Percentiles rank a stretch among this genome's conserved stretches.
Evolutionary conservation across 441 rosid genomes (phyloP).

Genomic region (Rhodomyrtus psidioides): DNA sequence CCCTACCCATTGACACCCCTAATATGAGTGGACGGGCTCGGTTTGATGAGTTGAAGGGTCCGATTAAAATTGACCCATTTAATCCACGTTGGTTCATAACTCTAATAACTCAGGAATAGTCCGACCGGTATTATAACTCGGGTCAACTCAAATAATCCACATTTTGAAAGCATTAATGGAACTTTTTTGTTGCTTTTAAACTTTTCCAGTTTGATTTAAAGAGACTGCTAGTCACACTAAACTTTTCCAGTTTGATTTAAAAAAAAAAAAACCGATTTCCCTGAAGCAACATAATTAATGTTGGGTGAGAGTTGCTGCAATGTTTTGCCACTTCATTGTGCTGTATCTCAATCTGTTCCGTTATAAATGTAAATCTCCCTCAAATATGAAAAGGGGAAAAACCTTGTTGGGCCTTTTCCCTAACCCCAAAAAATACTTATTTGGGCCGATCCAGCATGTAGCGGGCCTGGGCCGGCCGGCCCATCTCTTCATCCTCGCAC

Average conservation of each 20-base stretch:
- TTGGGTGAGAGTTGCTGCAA: background rate
- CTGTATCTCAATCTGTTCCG: too few relatives aligned
- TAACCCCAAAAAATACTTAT: background rate
- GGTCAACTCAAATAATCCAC: background rate
- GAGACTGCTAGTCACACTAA: too few relatives aligned
- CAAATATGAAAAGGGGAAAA: background rate
- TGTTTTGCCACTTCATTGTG: background rate
- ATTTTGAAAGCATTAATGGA: background rate
- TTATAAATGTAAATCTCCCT: too few relatives aligned
- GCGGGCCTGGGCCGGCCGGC: background rate
- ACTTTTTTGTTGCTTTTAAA: too few relatives aligned
- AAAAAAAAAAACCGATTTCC: too few relatives aligned
- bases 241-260: too few relatives aligned
- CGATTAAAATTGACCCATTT: rapidly evolving
- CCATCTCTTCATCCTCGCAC: background rate
- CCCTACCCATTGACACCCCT: too few relatives aligned
- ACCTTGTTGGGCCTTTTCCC: background rate
- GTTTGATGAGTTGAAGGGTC: background rate
- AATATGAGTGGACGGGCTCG: background rate
- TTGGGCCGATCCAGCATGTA: background rate
- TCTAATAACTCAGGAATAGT: background rate
- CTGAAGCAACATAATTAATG: too few relatives aligned
- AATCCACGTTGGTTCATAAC: background rate
- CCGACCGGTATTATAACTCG: background rate
- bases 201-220: too few relatives aligned